phyloP scores from a whole-genome alignment of 2,329 filamentous ascomycete species.

The Colletotrichum salicis region DNA sequence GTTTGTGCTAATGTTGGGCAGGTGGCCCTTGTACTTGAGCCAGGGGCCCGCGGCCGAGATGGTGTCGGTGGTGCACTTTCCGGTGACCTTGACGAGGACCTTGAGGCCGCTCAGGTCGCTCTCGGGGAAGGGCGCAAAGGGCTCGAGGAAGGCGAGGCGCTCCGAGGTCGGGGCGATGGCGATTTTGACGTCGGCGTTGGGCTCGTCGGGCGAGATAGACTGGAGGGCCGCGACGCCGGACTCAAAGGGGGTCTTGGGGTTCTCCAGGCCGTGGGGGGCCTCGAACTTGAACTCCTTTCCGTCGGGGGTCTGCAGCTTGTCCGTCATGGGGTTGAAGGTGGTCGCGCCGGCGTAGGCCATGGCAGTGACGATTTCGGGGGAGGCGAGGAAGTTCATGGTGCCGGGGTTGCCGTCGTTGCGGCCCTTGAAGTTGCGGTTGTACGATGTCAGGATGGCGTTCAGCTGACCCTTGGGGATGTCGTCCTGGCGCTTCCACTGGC shows the following conservation, averaged over 20 bases:
- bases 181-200: conserved; percentile 69
- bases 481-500: conserved; percentile 94
- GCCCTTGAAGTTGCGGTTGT: conserved; percentile 98
- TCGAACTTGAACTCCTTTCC: conserved; percentile 88
- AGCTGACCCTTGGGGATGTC: conserved; percentile 83
- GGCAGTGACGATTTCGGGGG: conserved; percentile 94
- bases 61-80: conserved; percentile 98
- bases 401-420: conserved; percentile 96
- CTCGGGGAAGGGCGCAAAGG: conserved; percentile 85
- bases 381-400: conserved; percentile 99
- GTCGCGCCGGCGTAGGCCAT: conserved; percentile 93
- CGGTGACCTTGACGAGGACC: conserved; percentile 95
- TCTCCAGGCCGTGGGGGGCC: conserved; percentile 77
- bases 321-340: conserved; percentile 95
- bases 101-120: conserved; percentile 80
- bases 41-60: conserved; percentile 97
- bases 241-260: conserved; percentile 75
- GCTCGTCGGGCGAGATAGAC: conserved; percentile 75
- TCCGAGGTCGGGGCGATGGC: conserved; percentile 88
- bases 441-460: conserved; percentile 96
- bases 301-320: conserved; percentile 81
- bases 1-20: conserved; percentile 97
- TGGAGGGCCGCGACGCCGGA: conserved; percentile 79
- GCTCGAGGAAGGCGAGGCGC: conserved; percentile 89
- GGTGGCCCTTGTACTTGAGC: conserved; percentile 99